Evolutionary conservation across 257 asterid genomes (phyloP).

Genomic region (Fraxinus americana): DNA sequence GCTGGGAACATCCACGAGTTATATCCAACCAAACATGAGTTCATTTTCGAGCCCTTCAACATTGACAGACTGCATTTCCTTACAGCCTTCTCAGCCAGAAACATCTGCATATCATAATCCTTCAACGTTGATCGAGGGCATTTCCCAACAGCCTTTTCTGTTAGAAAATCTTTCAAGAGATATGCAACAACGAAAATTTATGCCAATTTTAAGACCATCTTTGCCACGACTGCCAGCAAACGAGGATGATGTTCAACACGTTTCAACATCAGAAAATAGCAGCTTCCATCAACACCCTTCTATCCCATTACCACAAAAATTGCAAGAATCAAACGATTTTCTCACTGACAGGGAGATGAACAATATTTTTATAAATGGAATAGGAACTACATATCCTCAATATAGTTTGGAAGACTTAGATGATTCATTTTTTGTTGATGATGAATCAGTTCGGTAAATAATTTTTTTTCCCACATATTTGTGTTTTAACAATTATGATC

Average conservation of each 20-base stretch:
- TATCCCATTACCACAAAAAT: neutral
- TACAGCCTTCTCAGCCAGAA: neutral
- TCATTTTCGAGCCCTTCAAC: conserved; percentile 15
- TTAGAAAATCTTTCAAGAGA: neutral
- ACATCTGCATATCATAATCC: neutral
- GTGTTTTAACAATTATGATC: neutral
- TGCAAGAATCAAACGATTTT: neutral
- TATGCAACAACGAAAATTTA: neutral
- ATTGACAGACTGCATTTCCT: conserved; percentile 8
- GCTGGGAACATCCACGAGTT: neutral
- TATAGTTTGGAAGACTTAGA: neutral
- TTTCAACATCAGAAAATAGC: neutral
- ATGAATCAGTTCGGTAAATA: neutral
- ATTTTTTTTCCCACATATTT: neutral
- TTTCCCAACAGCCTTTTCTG: neutral
- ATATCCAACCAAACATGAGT: conserved; percentile 1
- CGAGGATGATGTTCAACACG: too few species aligned
- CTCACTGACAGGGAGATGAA: neutral
- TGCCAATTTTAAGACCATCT: neutral
- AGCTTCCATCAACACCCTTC: neutral
- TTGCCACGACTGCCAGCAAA: too few species aligned
- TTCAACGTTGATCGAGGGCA: neutral
- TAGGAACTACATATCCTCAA: neutral
- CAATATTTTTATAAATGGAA: neutral
- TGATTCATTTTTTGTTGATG: neutral